Evolutionary conservation across 306 rosid species (phyloP), one percentile per base, ranked within the genome.

Genomic region (Bauhinia variegata): DNA sequence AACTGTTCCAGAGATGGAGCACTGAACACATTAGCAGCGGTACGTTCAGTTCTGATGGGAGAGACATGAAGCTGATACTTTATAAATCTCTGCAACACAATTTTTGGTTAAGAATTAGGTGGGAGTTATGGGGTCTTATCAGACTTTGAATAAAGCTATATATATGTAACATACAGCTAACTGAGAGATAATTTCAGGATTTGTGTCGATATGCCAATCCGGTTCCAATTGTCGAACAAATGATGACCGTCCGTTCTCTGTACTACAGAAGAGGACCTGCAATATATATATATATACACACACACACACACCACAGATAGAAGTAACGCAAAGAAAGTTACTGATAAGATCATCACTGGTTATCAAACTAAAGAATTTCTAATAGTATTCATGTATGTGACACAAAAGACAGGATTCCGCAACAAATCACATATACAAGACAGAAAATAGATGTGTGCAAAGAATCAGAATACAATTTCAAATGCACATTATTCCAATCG

Each of bases 151-250:
- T n/a, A n/a, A n/a, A n/a, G n/a, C n/a, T 65, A 48, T 7, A 15
- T 23, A 23, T 23, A 23, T 23, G 47, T 8, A 62, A 65, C 59
- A 56, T 83, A 89, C 96, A 57, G 88, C 73, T 76, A 89, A 76
- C 67, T 81, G 95, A 48, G 76, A 77, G 62, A 87, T 70, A 56
- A 89, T 74, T 63, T 85, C 89, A 2, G 82, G 95, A 76, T 87
- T 85, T 2, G 96, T 70, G 78, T 89, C 96, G 3, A 89, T 78
- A 69, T 89, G 91, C 96, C 91, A 89, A 69, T 89, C 96, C 3
- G 96, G 96, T 73, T 89, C 96, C 79, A 89, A 68, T 47, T 89
- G 96, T 52, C 95, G 85, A 44, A 89, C 95, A 55, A 89, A 89
- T 17, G 95, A 89, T 38, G 86, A 70, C 16, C 88, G 70, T 30